phyloP scores from a whole-genome alignment of 2,329 filamentous ascomycete species.

The Cladosporium sp. region DNA sequence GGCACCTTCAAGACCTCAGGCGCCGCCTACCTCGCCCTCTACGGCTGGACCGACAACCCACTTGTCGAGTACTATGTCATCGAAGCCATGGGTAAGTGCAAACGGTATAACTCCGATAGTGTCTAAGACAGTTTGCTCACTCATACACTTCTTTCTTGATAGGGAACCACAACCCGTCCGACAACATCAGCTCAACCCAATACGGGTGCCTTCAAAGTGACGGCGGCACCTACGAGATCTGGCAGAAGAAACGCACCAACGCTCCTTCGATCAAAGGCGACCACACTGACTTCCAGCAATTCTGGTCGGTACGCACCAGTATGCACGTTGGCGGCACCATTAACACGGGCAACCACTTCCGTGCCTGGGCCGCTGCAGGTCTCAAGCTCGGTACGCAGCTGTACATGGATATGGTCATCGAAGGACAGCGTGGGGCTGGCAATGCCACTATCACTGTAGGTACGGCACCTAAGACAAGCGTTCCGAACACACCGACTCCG shows the following conservation, averaged over 20 bases:
- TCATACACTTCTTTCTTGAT: no score
- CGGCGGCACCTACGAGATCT: conserved; percentile 8
- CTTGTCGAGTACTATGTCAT: conserved; percentile 52
- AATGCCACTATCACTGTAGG: not conserved
- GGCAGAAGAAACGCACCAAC: conserved; percentile 32
- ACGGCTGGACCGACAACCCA: conserved; percentile 53
- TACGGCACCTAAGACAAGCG: not conserved
- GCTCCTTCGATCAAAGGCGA: conserved; percentile 49
- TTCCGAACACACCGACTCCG: conserved; percentile 4
- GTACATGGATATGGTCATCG: conserved; percentile 3
- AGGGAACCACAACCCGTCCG: conserved; percentile 6
- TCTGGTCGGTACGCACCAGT: conserved; percentile 48
- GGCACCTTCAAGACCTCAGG: conserved; percentile 16
- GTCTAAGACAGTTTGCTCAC: no score
- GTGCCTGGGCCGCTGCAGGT: conserved; percentile 42
- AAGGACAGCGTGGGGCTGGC: not conserved
- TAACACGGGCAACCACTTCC: conserved; percentile 49
- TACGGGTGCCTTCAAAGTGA: conserved; percentile 5
- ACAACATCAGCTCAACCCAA: conserved; percentile 4
- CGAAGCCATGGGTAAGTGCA: conserved; percentile 6
- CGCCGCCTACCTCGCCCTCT: conserved; percentile 51
- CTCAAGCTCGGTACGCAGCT: not conserved
- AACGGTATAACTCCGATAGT: no score
- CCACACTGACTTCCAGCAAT: conserved; percentile 44
- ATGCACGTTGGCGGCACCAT: conserved; percentile 52